These are phyloP conservation scores for Cladophialophora immunda DNA, from an alignment of 2,329 filamentous ascomycete genomes.

Conservation along the genomic window DNA sequence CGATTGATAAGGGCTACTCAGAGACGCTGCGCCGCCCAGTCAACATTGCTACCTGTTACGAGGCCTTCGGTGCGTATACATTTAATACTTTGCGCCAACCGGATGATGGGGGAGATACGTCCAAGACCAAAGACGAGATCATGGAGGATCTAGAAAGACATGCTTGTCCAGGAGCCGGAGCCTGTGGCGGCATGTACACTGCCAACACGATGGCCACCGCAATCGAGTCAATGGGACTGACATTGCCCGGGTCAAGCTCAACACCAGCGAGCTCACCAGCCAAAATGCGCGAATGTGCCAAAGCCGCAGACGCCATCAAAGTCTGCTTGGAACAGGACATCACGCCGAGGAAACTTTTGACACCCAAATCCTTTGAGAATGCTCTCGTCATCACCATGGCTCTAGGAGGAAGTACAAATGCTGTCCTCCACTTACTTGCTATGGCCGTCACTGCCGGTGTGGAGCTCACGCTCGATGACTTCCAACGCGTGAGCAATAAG, in stretches of 20 bases:
- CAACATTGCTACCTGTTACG: conserved; percentile 89
- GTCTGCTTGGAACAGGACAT: conserved; percentile 84
- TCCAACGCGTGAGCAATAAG: conserved; percentile 81
- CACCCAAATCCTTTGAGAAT: conserved; percentile 83
- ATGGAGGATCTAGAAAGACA: conserved; percentile 83
- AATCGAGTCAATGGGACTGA: conserved; percentile 87
- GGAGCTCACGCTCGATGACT: conserved; percentile 78
- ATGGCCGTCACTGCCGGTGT: conserved; percentile 89
- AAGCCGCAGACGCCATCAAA: conserved; percentile 79
- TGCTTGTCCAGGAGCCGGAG: conserved; percentile 79
- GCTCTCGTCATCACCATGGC: conserved; percentile 90
- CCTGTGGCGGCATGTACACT: conserved; percentile 89
- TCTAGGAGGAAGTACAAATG: conserved; percentile 89
- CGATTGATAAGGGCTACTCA: conserved; percentile 87
- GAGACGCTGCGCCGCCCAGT: conserved; percentile 77
- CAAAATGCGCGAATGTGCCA: conserved; percentile 86
- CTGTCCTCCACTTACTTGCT: conserved; percentile 85
- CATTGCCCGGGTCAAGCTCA: conserved; percentile 82
- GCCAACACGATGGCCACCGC: conserved; percentile 94
- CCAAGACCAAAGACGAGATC: conserved; percentile 76
- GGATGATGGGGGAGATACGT: conserved; percentile 65
- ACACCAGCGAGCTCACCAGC: conserved; percentile 82
- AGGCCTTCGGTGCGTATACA: conserved; percentile 81
- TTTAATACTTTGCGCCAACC: conserved; percentile 79
- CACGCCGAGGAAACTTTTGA: conserved; percentile 80